phyloP scores from a whole-genome alignment of 169 alveolate species.

The Plasmodium gonderi region DNA sequence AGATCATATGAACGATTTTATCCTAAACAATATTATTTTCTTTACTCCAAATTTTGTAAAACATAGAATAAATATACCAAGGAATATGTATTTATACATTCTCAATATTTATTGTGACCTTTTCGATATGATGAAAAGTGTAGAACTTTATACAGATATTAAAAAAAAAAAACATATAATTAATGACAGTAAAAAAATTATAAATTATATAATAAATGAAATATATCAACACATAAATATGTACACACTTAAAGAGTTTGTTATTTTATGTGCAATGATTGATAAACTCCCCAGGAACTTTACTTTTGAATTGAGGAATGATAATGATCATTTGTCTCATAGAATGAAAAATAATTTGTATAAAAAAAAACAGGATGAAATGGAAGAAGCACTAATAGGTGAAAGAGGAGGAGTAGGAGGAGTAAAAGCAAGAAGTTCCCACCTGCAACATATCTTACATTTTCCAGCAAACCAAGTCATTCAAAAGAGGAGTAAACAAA shows the following conservation, averaged over 20 bases:
- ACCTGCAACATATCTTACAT: neutral
- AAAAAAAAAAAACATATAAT: slow-evolving; percentile 41
- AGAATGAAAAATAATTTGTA: neutral
- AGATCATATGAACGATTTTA: slow-evolving; percentile 32
- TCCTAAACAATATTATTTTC: slow-evolving; percentile 18
- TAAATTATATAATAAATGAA: slow-evolving; percentile 62
- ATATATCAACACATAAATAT: slow-evolving; percentile 24
- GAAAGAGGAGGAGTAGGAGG: neutral
- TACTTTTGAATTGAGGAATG: slow-evolving; percentile 35
- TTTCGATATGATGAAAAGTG: neutral
- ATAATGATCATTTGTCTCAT: neutral
- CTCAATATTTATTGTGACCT: slow-evolving; percentile 15
- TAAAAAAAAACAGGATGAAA: neutral
- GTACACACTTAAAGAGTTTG: slow-evolving; percentile 58
- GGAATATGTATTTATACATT: slow-evolving; percentile 9
- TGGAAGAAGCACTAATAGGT: neutral
- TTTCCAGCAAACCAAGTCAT: neutral
- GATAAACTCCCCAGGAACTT: slow-evolving; percentile 21
- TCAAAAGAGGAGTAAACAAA: neutral
- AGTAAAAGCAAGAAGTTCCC: too few relatives aligned
- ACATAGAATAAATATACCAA: slow-evolving; percentile 13
- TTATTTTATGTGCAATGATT: slow-evolving; percentile 7
- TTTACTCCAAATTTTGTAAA: slow-evolving; percentile 40
- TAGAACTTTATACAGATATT: slow-evolving; percentile 16
- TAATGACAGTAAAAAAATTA: slow-evolving; percentile 48